phyloP scores from a whole-genome alignment of 106 monocot genomes.

The Narthecium ossifragum region DNA sequence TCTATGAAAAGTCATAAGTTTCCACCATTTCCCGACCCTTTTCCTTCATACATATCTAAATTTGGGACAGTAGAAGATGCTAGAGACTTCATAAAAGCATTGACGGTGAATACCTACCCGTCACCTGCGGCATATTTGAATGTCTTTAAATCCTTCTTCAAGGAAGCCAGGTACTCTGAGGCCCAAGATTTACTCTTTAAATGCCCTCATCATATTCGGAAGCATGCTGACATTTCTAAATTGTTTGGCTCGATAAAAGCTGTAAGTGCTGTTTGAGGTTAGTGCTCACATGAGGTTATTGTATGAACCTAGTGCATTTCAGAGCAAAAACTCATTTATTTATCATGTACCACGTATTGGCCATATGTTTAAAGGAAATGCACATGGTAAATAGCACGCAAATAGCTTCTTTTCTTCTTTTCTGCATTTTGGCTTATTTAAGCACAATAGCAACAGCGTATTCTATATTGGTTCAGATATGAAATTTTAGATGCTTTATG shows the following conservation, averaged over 20 bases:
- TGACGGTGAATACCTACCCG: slow-evolving; percentile 56
- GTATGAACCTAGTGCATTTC: too few relatives aligned
- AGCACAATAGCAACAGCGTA: too few relatives aligned
- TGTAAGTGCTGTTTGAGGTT: slow-evolving; percentile 14
- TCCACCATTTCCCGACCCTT: slow-evolving; percentile 76
- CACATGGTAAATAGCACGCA: neutral
- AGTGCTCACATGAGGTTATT: too few relatives aligned
- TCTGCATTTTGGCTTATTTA: too few relatives aligned
- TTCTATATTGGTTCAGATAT: too few relatives aligned
- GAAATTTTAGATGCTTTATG: too few relatives aligned
- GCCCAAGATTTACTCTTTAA: slow-evolving; percentile 80
- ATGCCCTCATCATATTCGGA: slow-evolving; percentile 79
- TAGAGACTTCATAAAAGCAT: slow-evolving; percentile 42
- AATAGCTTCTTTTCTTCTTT: too few relatives aligned
- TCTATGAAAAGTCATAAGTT: slow-evolving; percentile 67
- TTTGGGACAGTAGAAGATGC: slow-evolving; percentile 80
- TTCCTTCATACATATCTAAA: slow-evolving; percentile 60
- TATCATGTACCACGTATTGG: too few relatives aligned
- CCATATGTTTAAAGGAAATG: too few relatives aligned
- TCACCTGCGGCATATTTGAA: slow-evolving; percentile 48
- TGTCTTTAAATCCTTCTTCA: slow-evolving; percentile 71
- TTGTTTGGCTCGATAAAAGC: slow-evolving; percentile 62
- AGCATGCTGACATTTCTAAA: slow-evolving; percentile 48
- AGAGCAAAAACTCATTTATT: too few relatives aligned
- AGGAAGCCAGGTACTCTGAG: slow-evolving; percentile 72